phyloP scores from a whole-genome alignment of 2,329 filamentous ascomycete species.

The Didymella keratinophila region DNA sequence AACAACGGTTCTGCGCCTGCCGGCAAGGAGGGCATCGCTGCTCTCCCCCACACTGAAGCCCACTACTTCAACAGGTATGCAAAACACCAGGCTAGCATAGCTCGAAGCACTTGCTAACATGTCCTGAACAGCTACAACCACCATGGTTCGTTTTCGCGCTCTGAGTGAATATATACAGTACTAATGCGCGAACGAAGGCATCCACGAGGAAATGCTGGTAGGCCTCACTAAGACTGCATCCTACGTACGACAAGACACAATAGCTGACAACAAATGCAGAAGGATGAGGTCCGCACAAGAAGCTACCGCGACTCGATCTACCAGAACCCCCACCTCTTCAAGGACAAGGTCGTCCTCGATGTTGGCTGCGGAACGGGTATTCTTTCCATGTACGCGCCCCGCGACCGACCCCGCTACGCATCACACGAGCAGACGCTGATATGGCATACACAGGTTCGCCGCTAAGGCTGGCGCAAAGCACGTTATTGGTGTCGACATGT shows the following conservation, averaged over 20 bases:
- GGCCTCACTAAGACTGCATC: slow-evolving; percentile 48
- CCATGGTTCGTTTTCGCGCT: slow-evolving; percentile 73
- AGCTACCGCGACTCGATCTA: slow-evolving; percentile 98
- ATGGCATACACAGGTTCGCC: slow-evolving; percentile 76
- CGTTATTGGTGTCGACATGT: slow-evolving; percentile 99
- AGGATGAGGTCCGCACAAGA: slow-evolving; percentile 96
- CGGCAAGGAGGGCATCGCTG: slow-evolving; percentile 53
- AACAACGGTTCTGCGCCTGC: slow-evolving; percentile 36
- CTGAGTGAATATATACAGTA: slow-evolving; percentile 43
- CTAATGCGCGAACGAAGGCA: slow-evolving; percentile 68
- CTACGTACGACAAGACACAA: slow-evolving; percentile 2
- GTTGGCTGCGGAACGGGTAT: slow-evolving; percentile 98
- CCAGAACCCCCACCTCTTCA: slow-evolving; percentile 94
- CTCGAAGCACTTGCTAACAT: slow-evolving; percentile 48
- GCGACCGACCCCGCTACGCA: slow-evolving; percentile 16
- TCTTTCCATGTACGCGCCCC: slow-evolving; percentile 84
- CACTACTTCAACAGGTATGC: slow-evolving; percentile 97
- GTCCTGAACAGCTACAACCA: slow-evolving; percentile 81
- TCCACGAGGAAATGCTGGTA: slow-evolving; percentile 98
- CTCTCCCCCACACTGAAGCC: slow-evolving; percentile 92
- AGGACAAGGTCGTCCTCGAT: slow-evolving; percentile 92
- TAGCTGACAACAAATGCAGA: slow-evolving; percentile 61
- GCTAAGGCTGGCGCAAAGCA: slow-evolving; percentile 96
- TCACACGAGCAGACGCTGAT: slow-evolving; percentile 32
- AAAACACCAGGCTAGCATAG: slow-evolving; percentile 31